Percentiles rank a stretch among this genome's conserved stretches.
phyloP scores from a whole-genome alignment of 2,329 filamentous ascomycete species.

The Penicillium crustosum region DNA sequence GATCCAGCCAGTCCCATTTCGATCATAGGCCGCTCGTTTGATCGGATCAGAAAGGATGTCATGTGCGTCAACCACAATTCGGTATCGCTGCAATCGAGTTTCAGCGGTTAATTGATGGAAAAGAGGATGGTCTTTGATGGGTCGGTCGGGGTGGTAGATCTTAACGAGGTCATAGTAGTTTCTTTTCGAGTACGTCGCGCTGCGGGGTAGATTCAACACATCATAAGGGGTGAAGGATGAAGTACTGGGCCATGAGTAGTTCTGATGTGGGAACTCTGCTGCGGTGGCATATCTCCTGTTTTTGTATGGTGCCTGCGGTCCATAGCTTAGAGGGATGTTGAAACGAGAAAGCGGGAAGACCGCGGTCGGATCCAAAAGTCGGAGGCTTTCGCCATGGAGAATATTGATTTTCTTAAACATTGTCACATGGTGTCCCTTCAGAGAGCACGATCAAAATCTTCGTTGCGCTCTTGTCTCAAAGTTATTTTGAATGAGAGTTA shows the following conservation, averaged over 20 bases:
- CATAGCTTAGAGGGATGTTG: constrained; percentile 22
- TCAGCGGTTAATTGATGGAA: constrained; percentile 55
- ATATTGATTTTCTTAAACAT: constrained; percentile 51
- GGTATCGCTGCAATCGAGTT: constrained; percentile 81
- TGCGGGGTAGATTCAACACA: constrained; percentile 66
- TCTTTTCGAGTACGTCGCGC: constrained; percentile 73
- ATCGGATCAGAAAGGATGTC: constrained; percentile 78
- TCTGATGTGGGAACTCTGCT: constrained; percentile 31
- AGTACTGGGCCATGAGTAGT: constrained; percentile 46
- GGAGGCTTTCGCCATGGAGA: constrained; percentile 41
- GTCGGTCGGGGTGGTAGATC: constrained; percentile 86
- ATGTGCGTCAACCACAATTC: constrained; percentile 83
- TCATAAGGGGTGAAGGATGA: constrained; percentile 74
- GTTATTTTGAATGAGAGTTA: not conserved
- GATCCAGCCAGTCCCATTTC: constrained; percentile 77
- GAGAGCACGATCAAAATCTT: constrained; percentile 15
- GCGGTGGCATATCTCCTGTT: constrained; percentile 37
- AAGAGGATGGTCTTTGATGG: constrained; percentile 44
- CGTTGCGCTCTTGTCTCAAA: constrained; percentile 12
- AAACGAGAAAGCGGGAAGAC: constrained; percentile 24
- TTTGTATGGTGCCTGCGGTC: constrained; percentile 13
- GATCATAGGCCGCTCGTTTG: constrained; percentile 79
- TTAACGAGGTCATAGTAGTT: constrained; percentile 91
- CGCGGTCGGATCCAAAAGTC: constrained; percentile 31
- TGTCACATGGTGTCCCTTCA: constrained; percentile 33